Evolutionary conservation across 805 yeast genomes (phyloP).

Genomic region (Grigorovia transvaalensis): DNA sequence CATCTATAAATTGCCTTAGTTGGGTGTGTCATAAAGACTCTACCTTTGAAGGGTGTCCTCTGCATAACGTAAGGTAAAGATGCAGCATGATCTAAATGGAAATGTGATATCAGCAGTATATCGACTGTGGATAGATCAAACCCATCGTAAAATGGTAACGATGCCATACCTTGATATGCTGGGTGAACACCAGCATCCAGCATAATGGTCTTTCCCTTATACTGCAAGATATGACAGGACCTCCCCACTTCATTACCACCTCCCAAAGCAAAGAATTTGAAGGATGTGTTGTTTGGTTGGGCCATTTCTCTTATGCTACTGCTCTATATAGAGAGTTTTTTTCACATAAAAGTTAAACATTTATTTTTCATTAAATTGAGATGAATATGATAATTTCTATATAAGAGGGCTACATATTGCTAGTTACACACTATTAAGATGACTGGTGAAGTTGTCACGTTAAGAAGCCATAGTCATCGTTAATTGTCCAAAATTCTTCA

Average conservation of each 20-base stretch:
- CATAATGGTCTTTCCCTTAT: slow-evolving; percentile 92
- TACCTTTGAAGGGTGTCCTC: slow-evolving; percentile 85
- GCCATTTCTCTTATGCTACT: slow-evolving; percentile 4
- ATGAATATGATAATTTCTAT: neutral
- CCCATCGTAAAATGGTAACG: slow-evolving; percentile 92
- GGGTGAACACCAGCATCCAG: slow-evolving; percentile 98
- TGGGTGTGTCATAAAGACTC: slow-evolving; percentile 98
- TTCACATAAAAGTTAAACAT: neutral
- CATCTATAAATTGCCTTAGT: slow-evolving; percentile 96
- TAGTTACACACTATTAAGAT: neutral
- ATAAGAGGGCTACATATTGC: neutral
- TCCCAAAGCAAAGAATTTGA: slow-evolving; percentile 80
- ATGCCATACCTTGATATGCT: slow-evolving; percentile 78
- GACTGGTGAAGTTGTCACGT: slow-evolving; percentile 21
- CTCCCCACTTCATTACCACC: slow-evolving; percentile 99
- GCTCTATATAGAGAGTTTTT: neutral
- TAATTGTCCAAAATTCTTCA: slow-evolving; percentile 41
- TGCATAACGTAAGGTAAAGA: slow-evolving; percentile 97
- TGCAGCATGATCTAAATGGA: slow-evolving; percentile 97
- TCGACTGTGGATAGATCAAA: slow-evolving; percentile 85
- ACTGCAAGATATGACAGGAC: slow-evolving; percentile 85
- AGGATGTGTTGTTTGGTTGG: slow-evolving; percentile 23
- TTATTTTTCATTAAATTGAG: neutral
- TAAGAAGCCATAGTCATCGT: slow-evolving; percentile 39
- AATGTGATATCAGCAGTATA: slow-evolving; percentile 79